Conservation (phyloP, 192 early-diverging fungal genomes). For the Linnemannia elongata region DNA sequence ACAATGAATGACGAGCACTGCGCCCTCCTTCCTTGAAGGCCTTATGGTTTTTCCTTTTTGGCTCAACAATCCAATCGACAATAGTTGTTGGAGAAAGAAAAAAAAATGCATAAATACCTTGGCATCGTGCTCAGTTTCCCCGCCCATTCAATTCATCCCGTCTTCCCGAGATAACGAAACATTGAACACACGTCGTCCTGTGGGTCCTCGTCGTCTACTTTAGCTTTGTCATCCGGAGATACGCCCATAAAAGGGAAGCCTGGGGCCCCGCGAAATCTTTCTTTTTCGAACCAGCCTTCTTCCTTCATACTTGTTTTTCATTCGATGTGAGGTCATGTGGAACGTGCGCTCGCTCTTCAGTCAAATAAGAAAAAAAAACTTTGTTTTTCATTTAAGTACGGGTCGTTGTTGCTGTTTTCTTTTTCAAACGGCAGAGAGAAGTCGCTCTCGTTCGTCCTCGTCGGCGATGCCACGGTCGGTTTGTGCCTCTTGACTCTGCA, state of each 20-base stretch:
- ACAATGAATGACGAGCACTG: neutral
- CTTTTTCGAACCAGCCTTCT: neutral
- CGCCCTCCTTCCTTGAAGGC: neutral
- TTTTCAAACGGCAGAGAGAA: slow-evolving; percentile 12
- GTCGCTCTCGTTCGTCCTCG: slow-evolving; percentile 26
- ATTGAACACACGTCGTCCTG: neutral
- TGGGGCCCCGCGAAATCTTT: slow-evolving; percentile 4
- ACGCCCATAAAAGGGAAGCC: neutral
- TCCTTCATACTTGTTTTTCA: neutral
- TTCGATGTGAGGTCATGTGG: neutral
- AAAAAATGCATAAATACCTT: slow-evolving; percentile 4
- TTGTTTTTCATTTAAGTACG: neutral
- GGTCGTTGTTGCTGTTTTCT: neutral
- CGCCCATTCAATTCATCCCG: neutral
- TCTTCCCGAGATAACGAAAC: neutral
- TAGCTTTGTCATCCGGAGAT: slow-evolving; percentile 4
- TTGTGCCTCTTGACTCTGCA: slow-evolving; percentile 8
- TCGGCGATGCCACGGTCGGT: neutral
- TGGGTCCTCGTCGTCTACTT: neutral
- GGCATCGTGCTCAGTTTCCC: neutral
- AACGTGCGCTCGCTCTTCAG: neutral
- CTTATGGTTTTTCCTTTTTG: slow-evolving; percentile 10
- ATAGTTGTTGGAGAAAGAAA: neutral
- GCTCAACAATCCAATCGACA: neutral
- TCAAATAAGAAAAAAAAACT: neutral